Evolutionary conservation across 2,329 filamentous ascomycete genomes (phyloP).

Genomic region (Pseudocercospora fuligena): DNA sequence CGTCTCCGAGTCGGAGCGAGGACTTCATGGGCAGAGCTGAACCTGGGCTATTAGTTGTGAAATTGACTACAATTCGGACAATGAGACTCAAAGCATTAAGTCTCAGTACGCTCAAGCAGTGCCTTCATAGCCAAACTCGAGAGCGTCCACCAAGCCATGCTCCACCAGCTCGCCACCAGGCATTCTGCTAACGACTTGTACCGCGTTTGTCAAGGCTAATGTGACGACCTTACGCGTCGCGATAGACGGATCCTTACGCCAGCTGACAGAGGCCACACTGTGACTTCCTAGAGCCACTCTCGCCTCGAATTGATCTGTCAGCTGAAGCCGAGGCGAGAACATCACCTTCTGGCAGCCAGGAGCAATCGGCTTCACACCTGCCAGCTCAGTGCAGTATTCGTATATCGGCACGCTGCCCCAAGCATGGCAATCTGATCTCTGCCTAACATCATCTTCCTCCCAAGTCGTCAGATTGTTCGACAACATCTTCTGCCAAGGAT

Average conservation of each 20-base stretch:
- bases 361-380: slow-evolving; percentile 33
- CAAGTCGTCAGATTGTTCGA: slow-evolving; percentile 48
- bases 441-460: slow-evolving; percentile 50
- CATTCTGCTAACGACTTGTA: not conserved
- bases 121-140: slow-evolving; percentile 5
- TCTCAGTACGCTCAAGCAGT: not conserved
- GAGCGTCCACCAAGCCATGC: slow-evolving; percentile 9
- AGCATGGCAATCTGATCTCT: slow-evolving; percentile 52
- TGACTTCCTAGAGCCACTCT: slow-evolving; percentile 34
- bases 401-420: slow-evolving; percentile 52
- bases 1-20: not conserved
- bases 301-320: slow-evolving; percentile 34
- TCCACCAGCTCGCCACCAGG: not conserved
- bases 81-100: not conserved
- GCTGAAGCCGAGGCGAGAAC: slow-evolving; percentile 38
- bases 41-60: not conserved
- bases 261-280: slow-evolving; percentile 24
- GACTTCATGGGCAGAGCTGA: not conserved
- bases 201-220: not conserved
- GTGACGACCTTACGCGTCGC: not conserved
- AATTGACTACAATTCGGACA: not conserved
- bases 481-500: slow-evolving; percentile 48
- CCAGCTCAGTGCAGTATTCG: slow-evolving; percentile 48
- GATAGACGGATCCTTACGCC: not conserved
- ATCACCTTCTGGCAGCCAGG: slow-evolving; percentile 32